Percentiles rank a stretch among this genome's conserved stretches.
Conservation (phyloP, 805 yeast species). For the Ogataea methylovora region DNA sequence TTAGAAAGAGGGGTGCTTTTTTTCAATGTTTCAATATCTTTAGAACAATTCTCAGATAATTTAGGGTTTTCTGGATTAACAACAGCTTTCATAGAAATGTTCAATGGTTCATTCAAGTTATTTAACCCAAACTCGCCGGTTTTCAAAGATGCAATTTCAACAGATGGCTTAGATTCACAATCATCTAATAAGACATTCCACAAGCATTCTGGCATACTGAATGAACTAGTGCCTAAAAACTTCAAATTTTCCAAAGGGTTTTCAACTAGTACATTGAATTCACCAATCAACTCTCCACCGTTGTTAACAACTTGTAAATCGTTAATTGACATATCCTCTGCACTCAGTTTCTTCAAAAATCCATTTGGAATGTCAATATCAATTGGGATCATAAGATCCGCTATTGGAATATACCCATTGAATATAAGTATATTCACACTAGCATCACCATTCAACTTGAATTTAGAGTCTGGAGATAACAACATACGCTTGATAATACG, state of each 20-base stretch:
- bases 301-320: conserved; percentile 17
- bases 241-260: neutral
- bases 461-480: conserved; percentile 20
- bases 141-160: conserved; percentile 19
- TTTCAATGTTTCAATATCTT: neutral
- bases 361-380: conserved; percentile 21
- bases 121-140: conserved; percentile 9
- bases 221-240: neutral
- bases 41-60: conserved; percentile 7
- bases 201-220: conserved; percentile 25
- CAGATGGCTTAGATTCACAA: conserved; percentile 23
- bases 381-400: conserved; percentile 22
- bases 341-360: conserved; percentile 11
- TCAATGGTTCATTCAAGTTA: conserved; percentile 1
- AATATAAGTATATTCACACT: conserved; percentile 21
- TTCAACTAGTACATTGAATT: neutral
- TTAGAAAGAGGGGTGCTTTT: conserved; percentile 10
- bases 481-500: conserved; percentile 25
- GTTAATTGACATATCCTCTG: conserved; percentile 14
- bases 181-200: conserved; percentile 31
- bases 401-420: conserved; percentile 27
- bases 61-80: conserved; percentile 4
- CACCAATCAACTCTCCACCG: neutral
- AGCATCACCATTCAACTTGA: conserved; percentile 28
- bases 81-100: conserved; percentile 8